A percentile compares a stretch with the other conserved stretches of the same genome.
These are phyloP conservation scores for Inga laurina DNA, from an alignment of 306 rosid genomes.

Conservation along the genomic window DNA sequence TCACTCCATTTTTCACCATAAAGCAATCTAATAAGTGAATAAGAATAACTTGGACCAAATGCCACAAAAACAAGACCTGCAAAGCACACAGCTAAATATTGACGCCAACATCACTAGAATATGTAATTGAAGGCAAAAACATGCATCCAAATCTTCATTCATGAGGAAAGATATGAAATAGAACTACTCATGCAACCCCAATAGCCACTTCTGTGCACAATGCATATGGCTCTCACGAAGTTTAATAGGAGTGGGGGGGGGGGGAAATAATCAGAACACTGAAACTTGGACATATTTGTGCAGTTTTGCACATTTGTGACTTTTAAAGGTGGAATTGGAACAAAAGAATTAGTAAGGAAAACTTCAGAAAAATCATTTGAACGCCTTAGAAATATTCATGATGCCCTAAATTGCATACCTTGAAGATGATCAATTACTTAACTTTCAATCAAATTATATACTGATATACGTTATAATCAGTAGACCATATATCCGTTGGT, in stretches of 20 bases:
- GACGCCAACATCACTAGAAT: conserved; percentile 27
- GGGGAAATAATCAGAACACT: not conserved
- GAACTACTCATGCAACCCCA: not conserved
- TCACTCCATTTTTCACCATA: conserved; percentile 96
- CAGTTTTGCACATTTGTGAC: conserved; percentile 2
- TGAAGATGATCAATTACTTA: not conserved
- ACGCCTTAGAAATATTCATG: not conserved
- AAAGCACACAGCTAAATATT: conserved; percentile 36
- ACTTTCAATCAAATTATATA: conserved; percentile 5
- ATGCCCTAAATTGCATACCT: conserved; percentile 22
- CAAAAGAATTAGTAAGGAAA: not conserved
- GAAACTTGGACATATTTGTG: not conserved
- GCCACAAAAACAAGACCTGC: conserved; percentile 89
- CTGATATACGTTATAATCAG: not conserved
- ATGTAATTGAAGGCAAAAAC: conserved; percentile 27
- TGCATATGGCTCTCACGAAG: conserved; percentile 11
- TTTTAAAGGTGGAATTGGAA: not conserved
- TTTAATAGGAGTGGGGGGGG: not conserved
- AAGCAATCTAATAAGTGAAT: conserved; percentile 85
- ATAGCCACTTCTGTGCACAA: conserved; percentile 3
- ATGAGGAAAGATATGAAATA: not conserved
- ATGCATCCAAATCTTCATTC: conserved; percentile 13
- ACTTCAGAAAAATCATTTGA: not conserved
- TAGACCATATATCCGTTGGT: conserved; percentile 13
- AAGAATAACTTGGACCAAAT: conserved; percentile 93